These are phyloP conservation scores for Lophium mytilinum DNA, from an alignment of 495 filamentous ascomycete genomes.

Conservation along the genomic window DNA sequence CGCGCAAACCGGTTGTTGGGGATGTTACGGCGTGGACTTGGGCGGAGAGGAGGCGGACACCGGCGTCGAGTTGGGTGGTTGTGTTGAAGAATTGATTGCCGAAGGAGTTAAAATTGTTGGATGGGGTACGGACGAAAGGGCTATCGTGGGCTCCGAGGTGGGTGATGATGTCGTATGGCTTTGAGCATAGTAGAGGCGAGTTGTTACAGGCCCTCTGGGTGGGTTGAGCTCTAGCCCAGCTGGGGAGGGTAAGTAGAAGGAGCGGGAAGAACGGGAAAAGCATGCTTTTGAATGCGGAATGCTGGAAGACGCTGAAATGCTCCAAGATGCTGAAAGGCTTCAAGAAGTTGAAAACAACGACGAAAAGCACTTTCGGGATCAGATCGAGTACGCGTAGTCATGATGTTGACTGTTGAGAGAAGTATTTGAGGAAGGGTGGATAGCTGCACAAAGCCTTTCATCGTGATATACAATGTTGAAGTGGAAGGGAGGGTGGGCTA, in stretches of 20 bases:
- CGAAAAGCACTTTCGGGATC: no score
- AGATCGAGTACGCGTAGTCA: no score
- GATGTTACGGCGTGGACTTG: slow-evolving; percentile 24
- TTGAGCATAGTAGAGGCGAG: slow-evolving; percentile 49
- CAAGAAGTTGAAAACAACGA: no score
- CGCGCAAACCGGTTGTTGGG: slow-evolving; percentile 37
- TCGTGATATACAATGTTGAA: no score
- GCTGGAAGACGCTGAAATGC: no score
- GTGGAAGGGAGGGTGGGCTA: no score
- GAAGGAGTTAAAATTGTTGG: slow-evolving; percentile 29
- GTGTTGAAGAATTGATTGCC: slow-evolving; percentile 34
- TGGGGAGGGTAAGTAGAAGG: background rate
- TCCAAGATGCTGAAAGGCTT: no score
- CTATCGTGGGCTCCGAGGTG: slow-evolving; percentile 58
- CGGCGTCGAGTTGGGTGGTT: slow-evolving; percentile 30
- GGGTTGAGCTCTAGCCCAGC: background rate
- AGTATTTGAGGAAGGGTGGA: no score
- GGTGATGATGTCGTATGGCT: slow-evolving; percentile 51
- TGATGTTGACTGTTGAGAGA: no score
- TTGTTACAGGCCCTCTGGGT: slow-evolving; percentile 46
- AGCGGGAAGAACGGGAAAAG: background rate
- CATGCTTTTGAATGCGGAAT: background rate
- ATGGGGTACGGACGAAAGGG: slow-evolving; percentile 47
- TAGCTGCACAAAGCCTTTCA: no score
- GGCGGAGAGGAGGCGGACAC: slow-evolving; percentile 29